phyloP scores from a whole-genome alignment of 1,284 basidiomycete genomes.

The Ceratobasidium papillatum region DNA sequence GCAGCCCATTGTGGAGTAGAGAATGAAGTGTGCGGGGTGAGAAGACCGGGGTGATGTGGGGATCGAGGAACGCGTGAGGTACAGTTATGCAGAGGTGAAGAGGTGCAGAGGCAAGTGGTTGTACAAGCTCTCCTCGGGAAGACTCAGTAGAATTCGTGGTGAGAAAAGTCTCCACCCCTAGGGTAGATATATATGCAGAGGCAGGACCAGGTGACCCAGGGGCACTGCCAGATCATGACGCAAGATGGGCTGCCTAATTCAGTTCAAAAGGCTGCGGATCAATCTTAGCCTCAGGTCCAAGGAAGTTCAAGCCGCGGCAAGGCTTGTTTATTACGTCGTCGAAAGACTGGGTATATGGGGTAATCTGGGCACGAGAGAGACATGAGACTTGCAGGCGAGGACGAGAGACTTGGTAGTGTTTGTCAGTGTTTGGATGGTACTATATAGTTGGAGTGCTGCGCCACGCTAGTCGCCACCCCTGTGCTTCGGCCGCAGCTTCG shows the following conservation, averaged over 20 bases:
- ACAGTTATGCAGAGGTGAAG: background rate
- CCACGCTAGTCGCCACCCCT: background rate
- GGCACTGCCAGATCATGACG: slow-evolving; percentile 9
- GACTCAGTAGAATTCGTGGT: background rate
- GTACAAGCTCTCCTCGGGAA: background rate
- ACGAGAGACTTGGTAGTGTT: background rate
- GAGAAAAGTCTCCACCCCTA: background rate
- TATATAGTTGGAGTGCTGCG: background rate
- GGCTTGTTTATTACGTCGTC: background rate
- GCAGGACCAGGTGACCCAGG: background rate
- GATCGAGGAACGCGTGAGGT: background rate
- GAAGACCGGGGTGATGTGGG: background rate
- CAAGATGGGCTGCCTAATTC: slow-evolving; percentile 12
- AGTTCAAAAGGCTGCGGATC: background rate
- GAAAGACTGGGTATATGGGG: background rate
- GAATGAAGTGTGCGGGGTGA: background rate
- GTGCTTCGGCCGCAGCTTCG: background rate
- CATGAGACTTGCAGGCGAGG: background rate
- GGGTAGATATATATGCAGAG: background rate
- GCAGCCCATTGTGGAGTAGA: slow-evolving; percentile 12
- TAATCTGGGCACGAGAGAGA: background rate
- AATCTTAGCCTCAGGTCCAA: background rate
- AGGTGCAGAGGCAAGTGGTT: background rate
- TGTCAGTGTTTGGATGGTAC: background rate
- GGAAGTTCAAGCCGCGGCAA: background rate